Percentiles rank a stretch among this genome's conserved stretches.
Evolutionary conservation across 495 filamentous ascomycete species (phyloP).

Genomic region (Xylaria venustula): DNA sequence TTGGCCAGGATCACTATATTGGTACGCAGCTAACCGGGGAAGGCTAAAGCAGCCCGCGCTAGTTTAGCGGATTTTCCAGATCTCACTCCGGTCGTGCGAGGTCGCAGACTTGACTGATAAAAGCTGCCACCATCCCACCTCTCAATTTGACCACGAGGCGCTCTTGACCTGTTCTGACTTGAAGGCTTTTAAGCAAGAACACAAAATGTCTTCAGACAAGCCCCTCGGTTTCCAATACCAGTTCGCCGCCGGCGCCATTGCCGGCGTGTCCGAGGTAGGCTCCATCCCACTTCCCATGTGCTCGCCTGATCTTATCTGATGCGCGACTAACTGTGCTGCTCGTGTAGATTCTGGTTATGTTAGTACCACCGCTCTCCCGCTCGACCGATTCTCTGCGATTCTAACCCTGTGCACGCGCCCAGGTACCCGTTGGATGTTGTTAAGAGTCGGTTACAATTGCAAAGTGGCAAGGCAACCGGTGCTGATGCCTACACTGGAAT

Average conservation of each 20-base stretch:
- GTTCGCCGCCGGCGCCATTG: slow-evolving; percentile 80
- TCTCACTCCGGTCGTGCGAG: neutral
- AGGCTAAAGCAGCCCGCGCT: neutral
- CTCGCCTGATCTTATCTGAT: slow-evolving; percentile 16
- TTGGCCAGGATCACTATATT: neutral
- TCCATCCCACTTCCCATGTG: slow-evolving; percentile 14
- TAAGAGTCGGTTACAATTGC: slow-evolving; percentile 95
- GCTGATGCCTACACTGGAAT: slow-evolving; percentile 90
- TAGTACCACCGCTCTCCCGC: slow-evolving; percentile 26
- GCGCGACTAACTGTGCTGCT: slow-evolving; percentile 16
- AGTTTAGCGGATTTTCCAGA: neutral
- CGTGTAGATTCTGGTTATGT: slow-evolving; percentile 82
- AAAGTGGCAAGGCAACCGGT: slow-evolving; percentile 67
- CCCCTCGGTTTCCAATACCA: slow-evolving; percentile 83
- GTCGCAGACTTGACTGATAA: slow-evolving; percentile 12
- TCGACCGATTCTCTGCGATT: neutral
- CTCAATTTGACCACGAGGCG: neutral
- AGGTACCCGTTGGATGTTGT: slow-evolving; percentile 99
- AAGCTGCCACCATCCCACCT: slow-evolving; percentile 6
- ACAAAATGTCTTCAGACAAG: slow-evolving; percentile 64
- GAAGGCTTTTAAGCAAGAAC: slow-evolving; percentile 9
- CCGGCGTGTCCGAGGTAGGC: slow-evolving; percentile 87
- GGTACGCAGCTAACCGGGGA: neutral
- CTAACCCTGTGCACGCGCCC: slow-evolving; percentile 4
- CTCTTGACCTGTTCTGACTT: slow-evolving; percentile 1